Evolutionary conservation across 805 yeast genomes (phyloP), one percentile per base, ranked within the genome.

Genomic region (Ogataea haglerorum): DNA sequence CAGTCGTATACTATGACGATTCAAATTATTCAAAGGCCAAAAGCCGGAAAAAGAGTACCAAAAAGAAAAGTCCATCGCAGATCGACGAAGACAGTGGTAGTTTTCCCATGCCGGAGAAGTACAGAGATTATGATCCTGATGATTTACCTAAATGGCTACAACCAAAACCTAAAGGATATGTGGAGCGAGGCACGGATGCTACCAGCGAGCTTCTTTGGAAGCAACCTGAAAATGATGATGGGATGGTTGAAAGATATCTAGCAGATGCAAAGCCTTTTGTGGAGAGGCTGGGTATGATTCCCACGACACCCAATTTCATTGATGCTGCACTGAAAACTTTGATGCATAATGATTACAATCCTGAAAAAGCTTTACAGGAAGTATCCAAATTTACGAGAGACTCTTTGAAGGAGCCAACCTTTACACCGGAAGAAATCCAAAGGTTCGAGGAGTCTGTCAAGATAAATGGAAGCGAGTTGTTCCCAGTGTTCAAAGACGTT

Each of bases 101-200:
- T 24, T 40, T 54, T 8, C 52, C 53, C 2, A 35, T 79, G 1
- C 85, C 86, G 0, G 56, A 64, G 7, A 73, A 76, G 43, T 78
- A 36, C 51, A 53, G 63, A 44, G 65, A 68, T 36, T 39, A 54
- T 0, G 60, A 65, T 14, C 69, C 72, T 0, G 65, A 64, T 34
- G 78, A 78, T 0, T 76, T 68, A 40, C 90, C 90, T 0, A 73
- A 72, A 0, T 87, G 95, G 95, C 63, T 86, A 22, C 90, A 83
- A 56, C 84, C 82, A 3, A 67, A 82, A 45, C 95, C 95, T 0
- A 69, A 71, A 36, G 95, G 95, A 0, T 88, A 86, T 58, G 65
- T 85, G 6, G 95, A 88, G 53, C 72, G 98, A 53, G 97, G 97
- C 2, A 79, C 76, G 3, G 85, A 81, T 52, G 78, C 73, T 15